These are phyloP conservation scores for Mallotus nudiflorus DNA, from an alignment of 345 rosid species.

Conservation along the genomic window DNA sequence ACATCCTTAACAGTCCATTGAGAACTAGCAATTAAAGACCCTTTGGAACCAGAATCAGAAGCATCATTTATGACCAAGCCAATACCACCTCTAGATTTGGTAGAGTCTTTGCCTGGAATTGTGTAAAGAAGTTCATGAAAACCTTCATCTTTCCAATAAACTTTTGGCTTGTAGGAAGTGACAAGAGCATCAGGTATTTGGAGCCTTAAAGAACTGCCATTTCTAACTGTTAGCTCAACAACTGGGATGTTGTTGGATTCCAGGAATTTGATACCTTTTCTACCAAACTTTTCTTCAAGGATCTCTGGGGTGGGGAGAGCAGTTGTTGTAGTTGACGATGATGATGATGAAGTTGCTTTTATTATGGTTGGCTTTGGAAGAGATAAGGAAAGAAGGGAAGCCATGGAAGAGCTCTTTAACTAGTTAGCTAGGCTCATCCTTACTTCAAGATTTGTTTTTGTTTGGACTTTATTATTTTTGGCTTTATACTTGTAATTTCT, in stretches of 20 bases:
- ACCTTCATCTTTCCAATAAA: constrained; percentile 81
- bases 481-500: constrained; percentile 5
- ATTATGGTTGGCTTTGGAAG: constrained; percentile 49
- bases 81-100: constrained; percentile 58
- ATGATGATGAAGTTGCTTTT: constrained; percentile 35
- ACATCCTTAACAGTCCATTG: constrained; percentile 75
- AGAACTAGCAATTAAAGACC: constrained; percentile 42
- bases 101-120: constrained; percentile 39
- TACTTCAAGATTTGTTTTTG: constrained; percentile 19
- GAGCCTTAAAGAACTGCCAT: constrained; percentile 70
- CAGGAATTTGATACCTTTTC: constrained; percentile 77
- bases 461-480: constrained; percentile 31
- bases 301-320: constrained; percentile 37
- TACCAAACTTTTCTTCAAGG: constrained; percentile 60
- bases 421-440: constrained; percentile 41
- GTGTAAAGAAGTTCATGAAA: constrained; percentile 76
- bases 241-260: constrained; percentile 50
- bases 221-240: constrained; percentile 73
- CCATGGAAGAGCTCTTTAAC: constrained; percentile 48
- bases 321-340: constrained; percentile 21
- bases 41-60: constrained; percentile 50
- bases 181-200: constrained; percentile 72
- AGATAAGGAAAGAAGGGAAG: constrained; percentile 63
- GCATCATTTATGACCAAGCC: constrained; percentile 66
- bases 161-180: constrained; percentile 81